phyloP scores from a whole-genome alignment of 495 filamentous ascomycete species.

The Penicillium turbatum region DNA sequence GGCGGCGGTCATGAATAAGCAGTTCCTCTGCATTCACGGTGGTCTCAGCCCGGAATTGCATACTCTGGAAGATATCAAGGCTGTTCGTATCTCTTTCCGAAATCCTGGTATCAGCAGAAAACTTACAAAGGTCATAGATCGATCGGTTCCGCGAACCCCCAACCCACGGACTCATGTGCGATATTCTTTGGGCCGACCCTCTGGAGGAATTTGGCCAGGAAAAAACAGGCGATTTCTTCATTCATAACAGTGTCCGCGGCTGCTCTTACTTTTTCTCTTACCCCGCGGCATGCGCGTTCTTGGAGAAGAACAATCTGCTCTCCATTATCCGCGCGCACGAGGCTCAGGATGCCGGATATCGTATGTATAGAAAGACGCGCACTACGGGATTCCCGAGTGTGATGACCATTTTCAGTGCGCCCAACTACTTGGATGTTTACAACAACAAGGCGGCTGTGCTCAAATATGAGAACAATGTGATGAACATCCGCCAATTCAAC shows the following conservation, averaged over 20 bases:
- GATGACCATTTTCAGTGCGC: constrained; percentile 99
- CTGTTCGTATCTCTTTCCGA: constrained; percentile 47
- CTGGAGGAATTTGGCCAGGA: constrained; percentile 99
- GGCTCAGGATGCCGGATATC: constrained; percentile 95
- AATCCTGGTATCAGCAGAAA: background rate
- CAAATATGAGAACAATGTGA: constrained; percentile 99
- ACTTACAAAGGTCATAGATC: constrained; percentile 54
- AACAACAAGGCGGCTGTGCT: constrained; percentile 99
- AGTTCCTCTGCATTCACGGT: constrained; percentile 97
- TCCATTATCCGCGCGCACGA: constrained; percentile 99
- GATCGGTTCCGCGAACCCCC: constrained; percentile 97
- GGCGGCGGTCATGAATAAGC: constrained; percentile 99
- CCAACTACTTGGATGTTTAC: constrained; percentile 99
- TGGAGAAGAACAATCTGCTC: constrained; percentile 97
- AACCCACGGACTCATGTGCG: constrained; percentile 97
- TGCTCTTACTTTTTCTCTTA: constrained; percentile 99
- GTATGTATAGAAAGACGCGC: constrained; percentile 98
- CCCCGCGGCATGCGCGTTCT: constrained; percentile 92
- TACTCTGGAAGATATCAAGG: constrained; percentile 88
- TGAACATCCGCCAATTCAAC: constrained; percentile 99
- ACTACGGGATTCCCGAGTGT: constrained; percentile 98
- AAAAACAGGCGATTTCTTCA: constrained; percentile 93
- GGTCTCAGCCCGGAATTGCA: constrained; percentile 94
- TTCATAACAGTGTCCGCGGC: constrained; percentile 96
- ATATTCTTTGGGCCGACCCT: constrained; percentile 97